phyloP scores from a whole-genome alignment of 1,284 basidiomycete species.

The Leccinum variabile region DNA sequence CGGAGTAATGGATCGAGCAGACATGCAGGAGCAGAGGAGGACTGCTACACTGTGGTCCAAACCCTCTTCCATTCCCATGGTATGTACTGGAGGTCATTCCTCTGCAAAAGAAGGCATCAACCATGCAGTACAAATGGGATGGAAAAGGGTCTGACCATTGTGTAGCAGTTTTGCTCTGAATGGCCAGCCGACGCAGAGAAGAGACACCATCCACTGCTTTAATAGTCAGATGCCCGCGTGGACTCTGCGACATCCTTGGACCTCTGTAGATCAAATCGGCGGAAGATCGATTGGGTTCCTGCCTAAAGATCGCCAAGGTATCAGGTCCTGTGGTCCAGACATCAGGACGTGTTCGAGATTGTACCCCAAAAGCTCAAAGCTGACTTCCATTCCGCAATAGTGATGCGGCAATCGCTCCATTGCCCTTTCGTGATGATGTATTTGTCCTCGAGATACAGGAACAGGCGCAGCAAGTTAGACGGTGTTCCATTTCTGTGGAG shows the following conservation, averaged over 20 bases:
- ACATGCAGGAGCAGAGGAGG: slow-evolving; percentile 5
- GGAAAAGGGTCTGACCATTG: slow-evolving; percentile 32
- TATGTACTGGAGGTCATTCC: slow-evolving; percentile 28
- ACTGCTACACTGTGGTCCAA: slow-evolving; percentile 25
- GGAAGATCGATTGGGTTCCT: not conserved
- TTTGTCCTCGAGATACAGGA: slow-evolving; percentile 8
- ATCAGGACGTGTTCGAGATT: not conserved
- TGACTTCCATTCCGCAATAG: slow-evolving; percentile 6
- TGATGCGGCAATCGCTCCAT: not conserved
- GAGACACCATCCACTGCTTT: slow-evolving; percentile 5
- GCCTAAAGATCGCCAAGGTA: not conserved
- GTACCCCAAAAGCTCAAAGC: not conserved
- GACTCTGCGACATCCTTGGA: not conserved
- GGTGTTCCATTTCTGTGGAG: slow-evolving; percentile 9
- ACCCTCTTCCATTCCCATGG: slow-evolving; percentile 36
- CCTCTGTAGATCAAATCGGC: slow-evolving; percentile 9
- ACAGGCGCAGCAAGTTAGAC: not conserved
- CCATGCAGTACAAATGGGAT: slow-evolving; percentile 31
- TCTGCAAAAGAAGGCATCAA: slow-evolving; percentile 23
- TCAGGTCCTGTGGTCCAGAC: not conserved
- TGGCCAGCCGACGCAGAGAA: slow-evolving; percentile 4
- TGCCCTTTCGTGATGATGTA: slow-evolving; percentile 3
- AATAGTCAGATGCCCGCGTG: slow-evolving; percentile 5
- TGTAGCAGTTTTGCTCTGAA: slow-evolving; percentile 25
- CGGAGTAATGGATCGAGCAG: slow-evolving; percentile 3